A percentile compares a stretch with the other conserved stretches of the same genome.
These are phyloP conservation scores for Oxytropis ochrocephala DNA, from an alignment of 306 rosid species.

Conservation along the genomic window DNA sequence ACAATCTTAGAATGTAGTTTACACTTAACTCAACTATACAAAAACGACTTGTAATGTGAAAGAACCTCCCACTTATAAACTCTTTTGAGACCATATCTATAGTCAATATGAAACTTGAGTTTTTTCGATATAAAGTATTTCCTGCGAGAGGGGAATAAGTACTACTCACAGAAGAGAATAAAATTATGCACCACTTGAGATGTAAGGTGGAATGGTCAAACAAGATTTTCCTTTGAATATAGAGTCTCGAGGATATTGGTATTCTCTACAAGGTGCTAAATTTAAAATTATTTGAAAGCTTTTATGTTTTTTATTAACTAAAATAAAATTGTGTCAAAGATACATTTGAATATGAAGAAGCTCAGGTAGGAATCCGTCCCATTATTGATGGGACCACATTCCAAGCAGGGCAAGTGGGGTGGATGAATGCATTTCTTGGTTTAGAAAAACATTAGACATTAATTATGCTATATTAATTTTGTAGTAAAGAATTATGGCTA, in stretches of 20 bases:
- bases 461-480: slow-evolving; percentile 22
- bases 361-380: slow-evolving; percentile 29
- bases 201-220: slow-evolving; percentile 38
- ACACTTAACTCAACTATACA: no score
- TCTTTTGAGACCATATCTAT: no score
- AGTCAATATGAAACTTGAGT: no score
- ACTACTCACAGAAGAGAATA: not conserved
- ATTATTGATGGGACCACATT: slow-evolving; percentile 41
- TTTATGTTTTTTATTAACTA: not conserved
- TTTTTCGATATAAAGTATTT: no score
- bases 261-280: slow-evolving; percentile 16
- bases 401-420: slow-evolving; percentile 38
- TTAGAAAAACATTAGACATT: slow-evolving; percentile 28
- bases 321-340: slow-evolving; percentile 3
- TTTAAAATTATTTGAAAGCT: slow-evolving; percentile 22
- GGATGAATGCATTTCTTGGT: slow-evolving; percentile 27
- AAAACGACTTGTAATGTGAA: no score
- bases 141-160: not conserved
- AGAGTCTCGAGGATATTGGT: slow-evolving; percentile 21
- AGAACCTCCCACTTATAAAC: no score
- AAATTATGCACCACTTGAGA: slow-evolving; percentile 2
- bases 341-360: slow-evolving; percentile 21
- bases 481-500: not conserved
- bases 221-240: slow-evolving; percentile 7
- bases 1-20: no score